Conservation (phyloP, 2,329 filamentous ascomycete species). For the Trichocomaceae sp. region DNA sequence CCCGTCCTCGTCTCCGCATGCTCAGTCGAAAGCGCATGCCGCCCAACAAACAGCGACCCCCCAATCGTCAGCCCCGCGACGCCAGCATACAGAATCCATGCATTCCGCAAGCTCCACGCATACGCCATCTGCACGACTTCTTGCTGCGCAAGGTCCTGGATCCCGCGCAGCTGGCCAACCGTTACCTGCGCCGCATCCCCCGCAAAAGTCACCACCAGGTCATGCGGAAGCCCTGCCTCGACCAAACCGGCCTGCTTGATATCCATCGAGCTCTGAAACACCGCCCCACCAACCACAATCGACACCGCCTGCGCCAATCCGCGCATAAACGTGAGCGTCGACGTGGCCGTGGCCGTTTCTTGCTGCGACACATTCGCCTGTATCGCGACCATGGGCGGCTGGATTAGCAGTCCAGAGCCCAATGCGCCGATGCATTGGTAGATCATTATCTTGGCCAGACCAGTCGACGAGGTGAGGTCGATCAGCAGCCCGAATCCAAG, state of each 20-base stretch:
- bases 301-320: slow-evolving; percentile 48
- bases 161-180: neutral
- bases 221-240: slow-evolving; percentile 1
- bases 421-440: slow-evolving; percentile 30
- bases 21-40: neutral
- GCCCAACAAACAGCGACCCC: slow-evolving; percentile 1
- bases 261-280: slow-evolving; percentile 34
- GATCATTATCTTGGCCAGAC: slow-evolving; percentile 26
- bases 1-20: slow-evolving; percentile 3
- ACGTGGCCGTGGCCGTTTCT: slow-evolving; percentile 47
- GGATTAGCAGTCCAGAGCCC: slow-evolving; percentile 43
- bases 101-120: neutral
- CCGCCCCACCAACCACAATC: slow-evolving; percentile 47
- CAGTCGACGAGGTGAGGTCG: slow-evolving; percentile 17
- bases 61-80: neutral
- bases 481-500: slow-evolving; percentile 37
- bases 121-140: neutral
- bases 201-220: neutral
- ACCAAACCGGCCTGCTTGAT: slow-evolving; percentile 8
- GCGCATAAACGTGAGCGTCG: slow-evolving; percentile 47
- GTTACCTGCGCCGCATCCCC: neutral
- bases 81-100: slow-evolving; percentile 6
- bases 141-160: neutral
- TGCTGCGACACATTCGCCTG: slow-evolving; percentile 40
- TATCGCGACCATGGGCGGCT: slow-evolving; percentile 46